Conservation (phyloP, 805 yeast species). For the Lachancea dasiensis region DNA sequence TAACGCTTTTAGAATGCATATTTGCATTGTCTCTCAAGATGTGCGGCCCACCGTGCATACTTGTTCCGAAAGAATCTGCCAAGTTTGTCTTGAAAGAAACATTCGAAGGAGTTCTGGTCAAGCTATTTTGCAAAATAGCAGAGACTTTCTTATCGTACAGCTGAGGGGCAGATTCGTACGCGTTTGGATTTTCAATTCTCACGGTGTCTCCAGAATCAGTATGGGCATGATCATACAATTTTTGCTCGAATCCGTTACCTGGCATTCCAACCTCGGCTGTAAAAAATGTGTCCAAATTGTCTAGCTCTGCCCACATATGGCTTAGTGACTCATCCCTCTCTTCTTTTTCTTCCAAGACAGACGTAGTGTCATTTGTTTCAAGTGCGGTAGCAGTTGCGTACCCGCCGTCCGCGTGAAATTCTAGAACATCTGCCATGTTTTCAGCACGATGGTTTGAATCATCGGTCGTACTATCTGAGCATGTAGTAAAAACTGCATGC, state of each 20-base stretch:
- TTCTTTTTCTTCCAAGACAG: constrained; percentile 51
- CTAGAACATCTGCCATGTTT: constrained; percentile 26
- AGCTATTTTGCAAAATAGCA: constrained; percentile 62
- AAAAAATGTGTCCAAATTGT: constrained; percentile 82
- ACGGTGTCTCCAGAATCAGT: constrained; percentile 59
- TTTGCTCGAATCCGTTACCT: constrained; percentile 12
- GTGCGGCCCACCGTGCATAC: constrained; percentile 19
- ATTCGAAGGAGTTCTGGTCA: constrained; percentile 68
- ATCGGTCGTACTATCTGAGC: constrained; percentile 37
- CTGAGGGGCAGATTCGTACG: constrained; percentile 69
- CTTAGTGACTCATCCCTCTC: constrained; percentile 71
- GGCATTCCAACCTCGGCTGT: constrained; percentile 45
- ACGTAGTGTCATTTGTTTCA: constrained; percentile 26
- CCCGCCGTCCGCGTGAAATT: constrained; percentile 32
- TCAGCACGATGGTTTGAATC: constrained; percentile 17
- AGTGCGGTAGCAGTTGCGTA: constrained; percentile 21
- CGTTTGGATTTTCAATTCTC: constrained; percentile 39
- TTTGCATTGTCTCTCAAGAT: constrained; percentile 13
- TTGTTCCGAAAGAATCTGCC: constrained; percentile 55
- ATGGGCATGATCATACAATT: constrained; percentile 31
- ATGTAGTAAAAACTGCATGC: constrained; percentile 90
- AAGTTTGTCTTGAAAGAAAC: constrained; percentile 71
- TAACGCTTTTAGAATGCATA: constrained; percentile 10
- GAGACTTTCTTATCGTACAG: constrained; percentile 76
- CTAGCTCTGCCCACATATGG: constrained; percentile 89